Evolutionary conservation across 116 monocot genomes (phyloP).

Genomic region (Cymodocea nodosa): DNA sequence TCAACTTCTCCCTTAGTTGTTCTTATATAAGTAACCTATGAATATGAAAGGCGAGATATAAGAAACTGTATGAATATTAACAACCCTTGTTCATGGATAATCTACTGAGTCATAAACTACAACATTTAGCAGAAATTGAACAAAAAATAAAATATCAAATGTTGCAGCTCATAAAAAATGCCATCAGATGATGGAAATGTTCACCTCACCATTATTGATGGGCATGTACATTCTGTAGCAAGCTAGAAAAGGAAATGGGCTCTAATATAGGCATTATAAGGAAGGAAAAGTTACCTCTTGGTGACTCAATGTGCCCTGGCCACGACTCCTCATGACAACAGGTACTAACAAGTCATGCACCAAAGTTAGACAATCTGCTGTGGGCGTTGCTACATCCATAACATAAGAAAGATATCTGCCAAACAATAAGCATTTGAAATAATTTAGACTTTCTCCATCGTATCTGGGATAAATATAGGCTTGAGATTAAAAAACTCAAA

Average conservation of each 20-base stretch:
- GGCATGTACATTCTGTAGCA: not conserved
- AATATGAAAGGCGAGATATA: too few species aligned
- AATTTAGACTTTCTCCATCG: not conserved
- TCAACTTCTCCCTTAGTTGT: too few species aligned
- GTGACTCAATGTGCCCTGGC: constrained; percentile 61
- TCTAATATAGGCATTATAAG: not conserved
- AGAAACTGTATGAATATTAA: too few species aligned
- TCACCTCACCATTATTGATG: not conserved
- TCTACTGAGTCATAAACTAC: too few species aligned
- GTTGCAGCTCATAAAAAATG: not conserved
- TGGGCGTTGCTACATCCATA: constrained; percentile 98
- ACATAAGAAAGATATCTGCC: constrained; percentile 89
- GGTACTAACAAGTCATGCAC: constrained; percentile 74
- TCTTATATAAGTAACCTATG: too few species aligned
- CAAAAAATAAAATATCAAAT: not conserved
- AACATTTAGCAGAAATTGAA: not conserved
- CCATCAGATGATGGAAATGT: not conserved
- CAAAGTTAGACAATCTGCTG: constrained; percentile 72
- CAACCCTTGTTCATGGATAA: too few species aligned
- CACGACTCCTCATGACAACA: constrained; percentile 58
- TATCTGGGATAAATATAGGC: not conserved
- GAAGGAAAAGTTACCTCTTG: constrained; percentile 52
- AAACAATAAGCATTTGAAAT: constrained; percentile 1
- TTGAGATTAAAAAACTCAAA: not conserved
- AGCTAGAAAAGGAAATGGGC: not conserved